These are phyloP conservation scores for Elaeis guineensis DNA, from an alignment of 176 grass and related monocot species.

Conservation along the genomic window DNA sequence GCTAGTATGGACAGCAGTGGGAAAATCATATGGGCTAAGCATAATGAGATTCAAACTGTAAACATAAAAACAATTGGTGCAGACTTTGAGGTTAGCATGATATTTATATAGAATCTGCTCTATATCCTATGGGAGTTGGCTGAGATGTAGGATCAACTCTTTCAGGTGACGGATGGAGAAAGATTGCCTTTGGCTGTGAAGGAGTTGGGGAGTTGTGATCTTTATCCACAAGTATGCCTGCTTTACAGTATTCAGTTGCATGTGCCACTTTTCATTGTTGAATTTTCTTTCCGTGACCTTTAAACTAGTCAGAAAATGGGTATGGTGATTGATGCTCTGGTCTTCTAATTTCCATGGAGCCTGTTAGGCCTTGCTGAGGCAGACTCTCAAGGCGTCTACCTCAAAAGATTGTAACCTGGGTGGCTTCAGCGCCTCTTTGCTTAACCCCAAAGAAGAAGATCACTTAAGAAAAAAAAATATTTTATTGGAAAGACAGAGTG, in stretches of 20 bases:
- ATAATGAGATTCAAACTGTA: conserved; percentile 32
- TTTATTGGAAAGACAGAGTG: too few relatives aligned
- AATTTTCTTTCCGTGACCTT: too few relatives aligned
- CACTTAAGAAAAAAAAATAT: too few relatives aligned
- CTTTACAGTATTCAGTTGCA: neutral
- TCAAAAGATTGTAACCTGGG: too few relatives aligned
- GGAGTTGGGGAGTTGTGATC: conserved; percentile 93
- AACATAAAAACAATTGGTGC: conserved; percentile 28
- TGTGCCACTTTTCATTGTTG: neutral
- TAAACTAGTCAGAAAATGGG: too few relatives aligned
- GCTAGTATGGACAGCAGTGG: conserved; percentile 66
- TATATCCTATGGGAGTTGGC: too few relatives aligned
- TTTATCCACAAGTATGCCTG: conserved; percentile 84
- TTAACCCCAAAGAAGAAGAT: too few relatives aligned
- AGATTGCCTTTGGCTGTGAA: conserved; percentile 91
- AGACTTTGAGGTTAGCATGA: conserved; percentile 16
- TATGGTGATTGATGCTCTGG: too few relatives aligned
- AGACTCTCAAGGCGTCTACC: too few relatives aligned
- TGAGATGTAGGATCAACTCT: conserved; percentile 5
- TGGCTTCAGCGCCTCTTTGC: too few relatives aligned
- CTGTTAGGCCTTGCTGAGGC: too few relatives aligned
- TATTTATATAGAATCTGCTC: neutral
- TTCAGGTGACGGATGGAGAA: conserved; percentile 79
- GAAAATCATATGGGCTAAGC: conserved; percentile 69
- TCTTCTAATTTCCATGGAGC: too few relatives aligned